phyloP scores from a whole-genome alignment of 768 basidiomycete species.

The Amanita phalloides region DNA sequence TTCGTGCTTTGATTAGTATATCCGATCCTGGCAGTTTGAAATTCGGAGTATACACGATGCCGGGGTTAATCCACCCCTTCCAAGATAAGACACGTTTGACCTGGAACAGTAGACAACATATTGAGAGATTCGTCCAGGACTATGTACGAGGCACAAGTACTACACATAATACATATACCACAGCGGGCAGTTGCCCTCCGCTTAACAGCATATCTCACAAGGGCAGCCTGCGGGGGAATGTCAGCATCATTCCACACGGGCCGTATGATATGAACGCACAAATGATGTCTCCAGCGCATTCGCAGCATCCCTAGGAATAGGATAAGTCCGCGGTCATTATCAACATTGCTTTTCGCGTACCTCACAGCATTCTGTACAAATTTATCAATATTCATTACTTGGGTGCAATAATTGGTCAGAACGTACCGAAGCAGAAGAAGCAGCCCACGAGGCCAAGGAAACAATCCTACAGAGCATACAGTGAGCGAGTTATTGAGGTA shows the following conservation, averaged over 20 bases:
- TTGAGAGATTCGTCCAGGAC: neutral
- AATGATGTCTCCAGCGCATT: slow-evolving; percentile 57
- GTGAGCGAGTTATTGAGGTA: neutral
- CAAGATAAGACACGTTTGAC: too few relatives aligned
- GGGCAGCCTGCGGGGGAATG: slow-evolving; percentile 48
- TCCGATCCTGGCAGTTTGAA: too few relatives aligned
- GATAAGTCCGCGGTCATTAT: neutral
- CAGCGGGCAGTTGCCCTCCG: neutral
- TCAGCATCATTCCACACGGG: neutral
- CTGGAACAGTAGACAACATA: too few relatives aligned
- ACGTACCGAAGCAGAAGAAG: slow-evolving; percentile 67
- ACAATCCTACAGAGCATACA: slow-evolving; percentile 40
- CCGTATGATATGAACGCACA: slow-evolving; percentile 32
- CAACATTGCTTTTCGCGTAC: slow-evolving; percentile 21
- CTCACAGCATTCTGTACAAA: slow-evolving; percentile 56
- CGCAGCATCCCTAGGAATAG: slow-evolving; percentile 49
- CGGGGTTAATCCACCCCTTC: too few relatives aligned
- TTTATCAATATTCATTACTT: neutral
- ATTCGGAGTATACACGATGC: too few relatives aligned
- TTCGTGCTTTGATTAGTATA: too few relatives aligned
- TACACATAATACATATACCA: neutral
- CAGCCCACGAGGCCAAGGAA: slow-evolving; percentile 50
- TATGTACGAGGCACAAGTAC: neutral
- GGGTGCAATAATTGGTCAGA: neutral
- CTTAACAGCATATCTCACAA: slow-evolving; percentile 67